Percentiles rank a stretch among this genome's conserved stretches.
These are phyloP conservation scores for Fusarium keratoplasticum DNA, from an alignment of 2,329 filamentous ascomycete genomes.

Conservation along the genomic window DNA sequence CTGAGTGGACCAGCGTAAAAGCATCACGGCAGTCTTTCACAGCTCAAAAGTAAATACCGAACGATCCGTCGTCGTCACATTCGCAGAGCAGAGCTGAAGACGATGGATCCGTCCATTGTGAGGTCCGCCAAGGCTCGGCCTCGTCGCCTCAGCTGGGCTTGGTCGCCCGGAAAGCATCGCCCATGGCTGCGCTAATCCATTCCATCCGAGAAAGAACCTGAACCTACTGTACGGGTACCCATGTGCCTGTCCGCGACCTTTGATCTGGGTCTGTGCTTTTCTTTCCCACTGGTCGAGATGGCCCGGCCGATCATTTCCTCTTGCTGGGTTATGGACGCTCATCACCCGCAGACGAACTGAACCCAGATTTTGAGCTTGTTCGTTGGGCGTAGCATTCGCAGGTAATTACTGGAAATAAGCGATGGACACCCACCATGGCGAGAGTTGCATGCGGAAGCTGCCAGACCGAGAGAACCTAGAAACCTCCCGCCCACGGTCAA, in stretches of 20 bases:
- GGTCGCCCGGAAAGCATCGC: conserved; percentile 9
- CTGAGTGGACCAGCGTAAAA: background rate
- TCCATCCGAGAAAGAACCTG: background rate
- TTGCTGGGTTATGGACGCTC: conserved; percentile 6
- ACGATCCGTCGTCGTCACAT: background rate
- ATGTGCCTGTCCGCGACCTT: conserved; percentile 9
- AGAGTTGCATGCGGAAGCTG: conserved; percentile 2
- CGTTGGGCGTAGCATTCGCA: background rate
- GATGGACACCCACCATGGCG: background rate
- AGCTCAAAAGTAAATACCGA: conserved; percentile 5
- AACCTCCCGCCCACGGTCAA: background rate
- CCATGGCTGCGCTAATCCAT: conserved; percentile 4
- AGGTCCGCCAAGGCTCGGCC: background rate
- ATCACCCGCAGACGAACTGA: conserved; percentile 34
- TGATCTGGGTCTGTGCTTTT: conserved; percentile 16
- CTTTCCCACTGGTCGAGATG: conserved; percentile 17
- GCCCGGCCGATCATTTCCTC: conserved; percentile 28
- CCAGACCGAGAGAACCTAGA: background rate
- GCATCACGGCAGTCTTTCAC: background rate
- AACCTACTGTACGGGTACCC: background rate
- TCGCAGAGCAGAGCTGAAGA: background rate
- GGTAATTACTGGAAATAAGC: background rate
- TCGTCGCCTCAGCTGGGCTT: conserved; percentile 14
- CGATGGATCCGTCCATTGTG: background rate
- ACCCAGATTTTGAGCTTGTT: conserved; percentile 19